Percentiles rank a stretch among this genome's conserved stretches.
Conservation (phyloP, 1,139 yeast genomes). For the Yamadazyma friedrichii region DNA sequence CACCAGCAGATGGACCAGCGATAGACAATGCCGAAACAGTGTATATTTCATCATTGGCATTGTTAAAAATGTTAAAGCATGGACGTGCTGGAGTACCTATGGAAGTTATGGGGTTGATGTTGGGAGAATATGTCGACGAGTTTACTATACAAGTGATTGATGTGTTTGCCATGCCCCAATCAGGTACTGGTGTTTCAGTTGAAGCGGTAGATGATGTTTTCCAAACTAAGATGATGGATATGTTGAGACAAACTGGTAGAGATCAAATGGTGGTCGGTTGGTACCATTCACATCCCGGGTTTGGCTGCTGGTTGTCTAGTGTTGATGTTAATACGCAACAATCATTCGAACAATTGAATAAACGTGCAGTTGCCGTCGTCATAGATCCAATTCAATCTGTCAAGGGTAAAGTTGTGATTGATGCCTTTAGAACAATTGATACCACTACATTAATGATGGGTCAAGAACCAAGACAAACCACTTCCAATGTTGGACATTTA, state of each 20-base stretch:
- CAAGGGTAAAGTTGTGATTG: constrained; percentile 97
- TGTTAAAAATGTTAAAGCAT: constrained; percentile 94
- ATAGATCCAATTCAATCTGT: constrained; percentile 98
- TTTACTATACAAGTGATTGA: constrained; percentile 96
- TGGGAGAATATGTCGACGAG: constrained; percentile 97
- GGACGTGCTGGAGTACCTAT: constrained; percentile 99
- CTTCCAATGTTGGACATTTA: constrained; percentile 91
- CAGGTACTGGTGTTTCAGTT: constrained; percentile 97
- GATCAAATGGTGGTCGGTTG: constrained; percentile 99
- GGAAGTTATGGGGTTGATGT: constrained; percentile 99
- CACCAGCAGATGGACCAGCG: constrained; percentile 69
- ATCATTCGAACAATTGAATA: constrained; percentile 92
- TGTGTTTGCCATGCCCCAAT: constrained; percentile 99
- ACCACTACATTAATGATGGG: constrained; percentile 91
- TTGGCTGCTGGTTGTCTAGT: constrained; percentile 98
- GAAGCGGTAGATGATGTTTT: constrained; percentile 99
- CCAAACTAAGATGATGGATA: constrained; percentile 99
- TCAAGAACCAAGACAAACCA: constrained; percentile 96
- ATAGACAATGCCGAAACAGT: constrained; percentile 96
- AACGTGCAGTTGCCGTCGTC: constrained; percentile 95
- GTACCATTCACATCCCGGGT: constrained; percentile 99
- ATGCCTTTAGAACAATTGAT: constrained; percentile 93
- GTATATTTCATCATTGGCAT: constrained; percentile 91
- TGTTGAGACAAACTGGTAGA: constrained; percentile 97
- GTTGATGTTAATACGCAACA: constrained; percentile 98